Evolutionary conservation across 345 rosid genomes (phyloP).

Genomic region (Hibiscus syriacus): DNA sequence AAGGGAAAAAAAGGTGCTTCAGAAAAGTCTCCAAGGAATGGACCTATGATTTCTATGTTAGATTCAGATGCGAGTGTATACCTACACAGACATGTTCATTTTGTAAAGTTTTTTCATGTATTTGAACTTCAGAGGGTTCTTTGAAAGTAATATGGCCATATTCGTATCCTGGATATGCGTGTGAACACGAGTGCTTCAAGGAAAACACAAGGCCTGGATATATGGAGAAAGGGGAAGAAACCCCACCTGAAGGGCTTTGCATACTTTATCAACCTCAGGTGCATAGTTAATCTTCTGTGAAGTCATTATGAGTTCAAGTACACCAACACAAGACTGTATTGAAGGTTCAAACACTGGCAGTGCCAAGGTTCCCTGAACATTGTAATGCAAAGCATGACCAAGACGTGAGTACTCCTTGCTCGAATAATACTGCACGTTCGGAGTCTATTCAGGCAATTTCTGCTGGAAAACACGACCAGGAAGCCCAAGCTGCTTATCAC

Average conservation of each 20-base stretch:
- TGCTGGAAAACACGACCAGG: constrained; percentile 91
- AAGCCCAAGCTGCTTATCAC: constrained; percentile 70
- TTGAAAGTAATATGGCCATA: neutral
- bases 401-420: constrained; percentile 71
- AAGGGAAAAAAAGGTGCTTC: neutral
- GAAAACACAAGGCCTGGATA: neutral
- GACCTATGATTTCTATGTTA: neutral
- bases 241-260: constrained; percentile 96
- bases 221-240: constrained; percentile 12
- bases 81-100: neutral
- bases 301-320: constrained; percentile 84
- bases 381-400: constrained; percentile 57
- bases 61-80: neutral
- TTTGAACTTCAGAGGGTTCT: neutral
- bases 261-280: constrained; percentile 93
- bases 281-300: constrained; percentile 79
- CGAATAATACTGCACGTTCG: constrained; percentile 85
- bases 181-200: neutral
- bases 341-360: constrained; percentile 87
- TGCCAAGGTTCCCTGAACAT: constrained; percentile 84
- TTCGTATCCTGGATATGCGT: neutral
- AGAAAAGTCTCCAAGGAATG: neutral
- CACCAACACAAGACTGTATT: constrained; percentile 75
- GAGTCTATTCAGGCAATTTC: constrained; percentile 90
- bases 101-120: neutral